These are phyloP conservation scores for Sclerospora graminicola DNA, from an alignment of 352 stramenopile genomes.

Conservation along the genomic window DNA sequence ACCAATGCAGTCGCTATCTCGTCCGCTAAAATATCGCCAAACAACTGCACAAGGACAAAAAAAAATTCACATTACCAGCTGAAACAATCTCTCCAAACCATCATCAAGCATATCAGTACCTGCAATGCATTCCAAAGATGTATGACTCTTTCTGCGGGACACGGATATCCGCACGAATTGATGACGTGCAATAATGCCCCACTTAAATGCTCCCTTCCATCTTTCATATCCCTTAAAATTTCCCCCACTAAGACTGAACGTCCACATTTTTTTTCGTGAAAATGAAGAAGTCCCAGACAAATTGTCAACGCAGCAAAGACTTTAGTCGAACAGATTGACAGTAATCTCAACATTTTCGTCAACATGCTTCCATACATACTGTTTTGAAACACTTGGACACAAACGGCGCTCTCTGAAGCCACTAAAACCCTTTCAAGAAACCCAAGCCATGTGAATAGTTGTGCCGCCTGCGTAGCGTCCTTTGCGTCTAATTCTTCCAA, in stretches of 20 bases:
- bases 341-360: constrained; percentile 46
- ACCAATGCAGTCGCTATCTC: constrained; percentile 31
- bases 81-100: no score
- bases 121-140: constrained; percentile 46
- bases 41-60: constrained; percentile 23
- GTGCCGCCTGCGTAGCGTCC: constrained; percentile 25
- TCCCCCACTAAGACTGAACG: constrained; percentile 35
- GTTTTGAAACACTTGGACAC: constrained; percentile 28
- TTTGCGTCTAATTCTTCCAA: constrained; percentile 46
- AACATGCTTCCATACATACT: constrained; percentile 55
- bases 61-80: not conserved
- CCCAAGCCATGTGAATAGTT: constrained; percentile 49
- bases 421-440: constrained; percentile 51
- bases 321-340: constrained; percentile 44
- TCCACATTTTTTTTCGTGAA: constrained; percentile 29
- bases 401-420: constrained; percentile 28
- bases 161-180: constrained; percentile 72
- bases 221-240: constrained; percentile 35
- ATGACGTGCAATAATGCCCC: constrained; percentile 67
- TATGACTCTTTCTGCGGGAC: constrained; percentile 19
- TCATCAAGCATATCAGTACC: constrained; percentile 15
- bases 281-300: constrained; percentile 44
- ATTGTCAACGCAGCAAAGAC: constrained; percentile 56
- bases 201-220: constrained; percentile 50
- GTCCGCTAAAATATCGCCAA: constrained; percentile 44